Evolutionary conservation across 176 grass and related monocot species (phyloP), one percentile per base, ranked within the genome.

Genomic region (Tillandsia leiboldiana): DNA sequence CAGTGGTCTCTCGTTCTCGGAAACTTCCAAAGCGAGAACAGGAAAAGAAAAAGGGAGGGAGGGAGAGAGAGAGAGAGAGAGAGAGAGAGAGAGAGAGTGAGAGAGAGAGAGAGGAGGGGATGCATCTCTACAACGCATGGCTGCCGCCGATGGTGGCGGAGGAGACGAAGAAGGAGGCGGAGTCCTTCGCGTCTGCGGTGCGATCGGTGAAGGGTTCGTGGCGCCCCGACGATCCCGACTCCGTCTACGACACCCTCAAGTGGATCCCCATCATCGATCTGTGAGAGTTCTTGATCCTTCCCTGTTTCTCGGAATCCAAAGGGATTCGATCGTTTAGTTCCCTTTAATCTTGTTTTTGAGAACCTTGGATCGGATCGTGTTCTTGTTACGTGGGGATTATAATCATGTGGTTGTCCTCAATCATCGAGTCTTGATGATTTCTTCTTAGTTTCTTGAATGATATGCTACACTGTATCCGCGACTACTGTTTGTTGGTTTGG

Each of bases 111-210:
- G 75, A 96, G 67, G 48, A 6, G 17, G 18, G 6, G 75, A 96
- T 96, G 93, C 93, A 96, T 80, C 93, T 96, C 61, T 92, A 90
- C 86, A 96, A 96, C 89, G 81, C 83, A 22, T 96, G 93, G 93
- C 81, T 96, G 70, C 93, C 93, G 64, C 89, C 86, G 71, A 11
- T 74, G 64, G 86, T 92, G 68, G 89, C 73, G 9, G 81, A 73
- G 1, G 86, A 87, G 47, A 79, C 93, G 68, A 68, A 68, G 22
- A 75, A 49, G 73, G 93, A 96, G 76, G 67, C 83, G 0, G 86
- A 76, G 53, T 75, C 86, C 26, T 96, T 96, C 62, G 78, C 85
- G 13, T 79, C 73, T 2, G 81, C 81, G 14, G 83, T 92, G 50
- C 71, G 80, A 71, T 59, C 81, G 22, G 88, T 77, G 68, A 77